These are phyloP conservation scores for Achaetomium macrosporum DNA, from an alignment of 2,329 filamentous ascomycete species.

Conservation along the genomic window DNA sequence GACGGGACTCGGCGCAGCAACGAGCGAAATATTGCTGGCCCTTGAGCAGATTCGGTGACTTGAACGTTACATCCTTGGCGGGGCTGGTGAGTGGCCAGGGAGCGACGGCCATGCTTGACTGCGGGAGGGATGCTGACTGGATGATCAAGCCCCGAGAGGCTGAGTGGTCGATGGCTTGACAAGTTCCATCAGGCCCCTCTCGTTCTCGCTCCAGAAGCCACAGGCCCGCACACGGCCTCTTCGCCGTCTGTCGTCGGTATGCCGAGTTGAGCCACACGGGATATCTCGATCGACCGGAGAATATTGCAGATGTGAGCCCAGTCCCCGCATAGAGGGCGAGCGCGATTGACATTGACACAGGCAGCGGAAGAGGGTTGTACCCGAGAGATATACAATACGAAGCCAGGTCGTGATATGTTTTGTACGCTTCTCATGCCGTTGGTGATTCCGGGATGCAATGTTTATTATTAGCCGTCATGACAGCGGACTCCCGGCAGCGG, in stretches of 20 bases:
- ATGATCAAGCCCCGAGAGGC: constrained; percentile 6
- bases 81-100: constrained; percentile 10
- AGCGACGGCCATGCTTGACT: constrained; percentile 7
- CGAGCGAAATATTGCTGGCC: constrained; percentile 7
- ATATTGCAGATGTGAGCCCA: constrained; percentile 3
- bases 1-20: not conserved
- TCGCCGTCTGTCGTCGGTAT: not conserved
- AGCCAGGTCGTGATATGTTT: not conserved
- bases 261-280: constrained; percentile 18
- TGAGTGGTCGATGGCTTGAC: constrained; percentile 7
- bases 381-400: constrained; percentile 3
- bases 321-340: constrained; percentile 5
- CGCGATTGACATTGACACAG: constrained; percentile 3
- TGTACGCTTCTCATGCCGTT: not conserved
- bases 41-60: not conserved
- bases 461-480: constrained; percentile 2
- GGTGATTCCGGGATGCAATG: not conserved
- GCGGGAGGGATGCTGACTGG: constrained; percentile 7
- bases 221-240: not conserved
- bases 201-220: constrained; percentile 6
- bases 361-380: constrained; percentile 5
- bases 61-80: constrained; percentile 16
- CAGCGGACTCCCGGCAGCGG: constrained; percentile 5
- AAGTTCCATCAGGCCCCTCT: constrained; percentile 2
- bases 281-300: not conserved